Percentiles rank a stretch among this genome's conserved stretches.
Evolutionary conservation across 2,329 filamentous ascomycete species (phyloP).

Genomic region (Aulographum hederae): DNA sequence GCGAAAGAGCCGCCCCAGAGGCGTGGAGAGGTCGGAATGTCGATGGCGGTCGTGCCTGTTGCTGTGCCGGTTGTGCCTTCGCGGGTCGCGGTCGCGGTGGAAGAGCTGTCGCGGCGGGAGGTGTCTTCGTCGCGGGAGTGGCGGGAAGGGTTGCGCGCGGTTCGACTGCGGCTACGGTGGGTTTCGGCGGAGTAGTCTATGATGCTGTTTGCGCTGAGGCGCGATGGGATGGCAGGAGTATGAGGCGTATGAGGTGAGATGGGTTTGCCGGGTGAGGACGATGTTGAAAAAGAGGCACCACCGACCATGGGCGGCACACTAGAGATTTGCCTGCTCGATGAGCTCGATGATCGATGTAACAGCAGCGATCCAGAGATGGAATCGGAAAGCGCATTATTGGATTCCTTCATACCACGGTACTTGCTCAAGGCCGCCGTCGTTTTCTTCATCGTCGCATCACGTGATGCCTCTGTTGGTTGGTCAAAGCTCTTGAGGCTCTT

Average conservation of each 20-base stretch:
- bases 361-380: slow-evolving; percentile 84
- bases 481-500: slow-evolving; percentile 76
- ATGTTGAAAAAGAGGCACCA: slow-evolving; percentile 59
- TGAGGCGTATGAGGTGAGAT: slow-evolving; percentile 83
- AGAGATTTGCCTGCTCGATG: slow-evolving; percentile 55
- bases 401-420: slow-evolving; percentile 79
- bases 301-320: slow-evolving; percentile 30
- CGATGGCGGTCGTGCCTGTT: slow-evolving; percentile 43
- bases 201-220: slow-evolving; percentile 82
- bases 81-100: slow-evolving; percentile 1
- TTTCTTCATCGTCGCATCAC: slow-evolving; percentile 52
- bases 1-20: slow-evolving; percentile 23
- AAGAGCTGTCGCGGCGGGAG: background rate
- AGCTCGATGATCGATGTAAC: slow-evolving; percentile 64
- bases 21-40: slow-evolving; percentile 55
- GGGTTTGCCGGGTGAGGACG: slow-evolving; percentile 70
- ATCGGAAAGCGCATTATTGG: slow-evolving; percentile 74
- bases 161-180: background rate
- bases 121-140: background rate
- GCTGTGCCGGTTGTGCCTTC: slow-evolving; percentile 16
- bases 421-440: slow-evolving; percentile 66
- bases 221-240: slow-evolving; percentile 80
- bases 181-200: slow-evolving; percentile 38
- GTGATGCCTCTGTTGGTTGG: slow-evolving; percentile 38
- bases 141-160: background rate